Conservation (phyloP, 805 yeast species). For the Candida sanyiensis region DNA sequence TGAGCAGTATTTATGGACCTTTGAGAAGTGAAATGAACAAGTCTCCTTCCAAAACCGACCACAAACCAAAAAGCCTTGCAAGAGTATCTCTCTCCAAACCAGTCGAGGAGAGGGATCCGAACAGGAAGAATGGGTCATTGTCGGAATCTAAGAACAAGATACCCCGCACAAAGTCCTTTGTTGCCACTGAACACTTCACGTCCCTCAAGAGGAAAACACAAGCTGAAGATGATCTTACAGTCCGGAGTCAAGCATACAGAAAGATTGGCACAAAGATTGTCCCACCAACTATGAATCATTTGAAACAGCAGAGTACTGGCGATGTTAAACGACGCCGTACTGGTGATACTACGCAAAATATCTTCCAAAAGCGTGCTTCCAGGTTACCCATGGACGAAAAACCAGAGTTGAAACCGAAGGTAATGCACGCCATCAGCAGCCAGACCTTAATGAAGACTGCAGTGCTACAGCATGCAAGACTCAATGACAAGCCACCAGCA, state of each 20-base stretch:
- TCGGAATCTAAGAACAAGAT: constrained; percentile 16
- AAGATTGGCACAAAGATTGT: constrained; percentile 23
- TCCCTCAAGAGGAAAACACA: constrained; percentile 16
- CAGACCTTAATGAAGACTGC: constrained; percentile 31
- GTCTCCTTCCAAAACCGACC: constrained; percentile 9
- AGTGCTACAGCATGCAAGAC: constrained; percentile 28
- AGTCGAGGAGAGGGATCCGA: constrained; percentile 14
- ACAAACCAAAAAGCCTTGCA: constrained; percentile 17
- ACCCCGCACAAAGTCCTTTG: constrained; percentile 19
- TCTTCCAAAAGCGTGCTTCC: constrained; percentile 20
- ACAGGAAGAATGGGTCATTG: constrained; percentile 15
- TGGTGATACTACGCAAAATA: constrained; percentile 19
- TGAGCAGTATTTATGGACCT: constrained; percentile 24
- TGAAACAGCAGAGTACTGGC: constrained; percentile 15
- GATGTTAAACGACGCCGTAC: constrained; percentile 26
- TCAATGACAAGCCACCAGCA: constrained; percentile 13
- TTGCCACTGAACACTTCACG: constrained; percentile 11
- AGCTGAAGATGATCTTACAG: constrained; percentile 17
- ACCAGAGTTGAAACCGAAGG: constrained; percentile 9
- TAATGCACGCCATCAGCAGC: constrained; percentile 9
- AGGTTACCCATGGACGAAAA: constrained; percentile 10
- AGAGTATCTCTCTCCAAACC: constrained; percentile 22
- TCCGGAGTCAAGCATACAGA: constrained; percentile 17
- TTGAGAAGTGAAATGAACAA: constrained; percentile 23
- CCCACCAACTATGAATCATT: constrained; percentile 15